Evolutionary conservation across 176 grass and related monocot species (phyloP).

Genomic region (Aegilops umbellulata): DNA sequence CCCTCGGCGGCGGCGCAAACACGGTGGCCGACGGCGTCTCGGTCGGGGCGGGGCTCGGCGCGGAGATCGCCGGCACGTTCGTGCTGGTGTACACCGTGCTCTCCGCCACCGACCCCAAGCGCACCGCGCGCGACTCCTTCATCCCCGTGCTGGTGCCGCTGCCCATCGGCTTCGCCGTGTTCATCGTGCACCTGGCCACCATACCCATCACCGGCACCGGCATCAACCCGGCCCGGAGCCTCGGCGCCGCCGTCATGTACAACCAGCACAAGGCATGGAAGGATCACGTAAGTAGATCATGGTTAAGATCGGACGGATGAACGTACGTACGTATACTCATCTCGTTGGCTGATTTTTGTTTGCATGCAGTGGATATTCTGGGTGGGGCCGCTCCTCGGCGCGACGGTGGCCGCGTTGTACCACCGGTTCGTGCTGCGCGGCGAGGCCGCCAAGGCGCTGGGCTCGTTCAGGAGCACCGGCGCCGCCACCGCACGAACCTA

Average conservation of each 20-base stretch:
- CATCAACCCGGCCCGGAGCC: conserved; percentile 91
- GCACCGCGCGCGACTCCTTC: conserved; percentile 58
- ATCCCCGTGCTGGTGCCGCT: conserved; percentile 73
- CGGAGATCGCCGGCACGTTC: conserved; percentile 83
- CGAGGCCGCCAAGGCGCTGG: conserved; percentile 40
- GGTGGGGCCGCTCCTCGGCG: conserved; percentile 72
- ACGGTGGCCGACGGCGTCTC: conserved; percentile 32
- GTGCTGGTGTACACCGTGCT: conserved; percentile 81
- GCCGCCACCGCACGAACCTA: neutral
- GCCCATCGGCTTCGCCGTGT: conserved; percentile 86
- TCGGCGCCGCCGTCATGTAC: conserved; percentile 75
- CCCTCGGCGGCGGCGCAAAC: conserved; percentile 71
- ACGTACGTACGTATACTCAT: neutral
- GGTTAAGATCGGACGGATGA: no score
- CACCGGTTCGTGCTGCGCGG: conserved; percentile 64
- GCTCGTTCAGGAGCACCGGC: conserved; percentile 59
- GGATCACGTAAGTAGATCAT: conserved; percentile 42
- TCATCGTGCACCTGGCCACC: conserved; percentile 83
- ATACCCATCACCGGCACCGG: conserved; percentile 90
- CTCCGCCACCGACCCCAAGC: conserved; percentile 74
- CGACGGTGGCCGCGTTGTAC: conserved; percentile 60
- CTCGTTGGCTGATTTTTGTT: neutral
- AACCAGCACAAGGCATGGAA: conserved; percentile 55
- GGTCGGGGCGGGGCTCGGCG: conserved; percentile 35
- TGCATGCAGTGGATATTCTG: conserved; percentile 86